A percentile compares a stretch with the other conserved stretches of the same genome.
phyloP scores from a whole-genome alignment of 306 rosid species.

The Clitoria ternatea region DNA sequence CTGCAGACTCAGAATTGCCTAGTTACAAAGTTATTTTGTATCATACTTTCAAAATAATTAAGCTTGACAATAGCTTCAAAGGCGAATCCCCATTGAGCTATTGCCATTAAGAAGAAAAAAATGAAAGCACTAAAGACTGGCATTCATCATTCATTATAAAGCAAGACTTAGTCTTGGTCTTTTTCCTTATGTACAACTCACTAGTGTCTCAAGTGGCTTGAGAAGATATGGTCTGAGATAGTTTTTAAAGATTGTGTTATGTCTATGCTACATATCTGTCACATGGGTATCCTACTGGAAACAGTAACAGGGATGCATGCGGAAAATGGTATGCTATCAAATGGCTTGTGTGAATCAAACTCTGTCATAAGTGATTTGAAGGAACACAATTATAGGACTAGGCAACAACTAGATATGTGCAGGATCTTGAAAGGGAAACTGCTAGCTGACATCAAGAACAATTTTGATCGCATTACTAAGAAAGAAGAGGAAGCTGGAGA shows the following conservation, averaged over 20 bases:
- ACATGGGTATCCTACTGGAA: slow-evolving; percentile 81
- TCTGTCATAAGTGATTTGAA: slow-evolving; percentile 61
- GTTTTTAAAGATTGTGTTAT: slow-evolving; percentile 75
- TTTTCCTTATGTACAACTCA: too few relatives aligned
- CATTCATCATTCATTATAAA: too few relatives aligned
- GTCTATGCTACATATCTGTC: slow-evolving; percentile 84
- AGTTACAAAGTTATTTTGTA: too few relatives aligned
- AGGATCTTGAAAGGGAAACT: slow-evolving; percentile 71
- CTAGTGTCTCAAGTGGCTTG: too few relatives aligned
- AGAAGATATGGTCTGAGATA: slow-evolving; percentile 81
- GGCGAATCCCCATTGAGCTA: too few relatives aligned
- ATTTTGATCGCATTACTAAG: slow-evolving; percentile 69
- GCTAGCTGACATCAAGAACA: slow-evolving; percentile 66
- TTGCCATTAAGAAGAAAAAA: too few relatives aligned
- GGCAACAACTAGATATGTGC: slow-evolving; percentile 84
- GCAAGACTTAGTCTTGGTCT: too few relatives aligned
- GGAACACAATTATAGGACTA: slow-evolving; percentile 63
- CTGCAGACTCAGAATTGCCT: too few relatives aligned
- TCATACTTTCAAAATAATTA: too few relatives aligned
- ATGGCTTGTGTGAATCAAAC: slow-evolving; percentile 72
- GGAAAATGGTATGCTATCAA: slow-evolving; percentile 80
- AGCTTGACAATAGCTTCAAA: too few relatives aligned
- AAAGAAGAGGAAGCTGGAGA: slow-evolving; percentile 75
- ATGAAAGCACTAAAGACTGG: too few relatives aligned
- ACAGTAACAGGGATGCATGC: slow-evolving; percentile 84